Conservation (phyloP, 345 rosid species). For the Eucalyptus brandiana region DNA sequence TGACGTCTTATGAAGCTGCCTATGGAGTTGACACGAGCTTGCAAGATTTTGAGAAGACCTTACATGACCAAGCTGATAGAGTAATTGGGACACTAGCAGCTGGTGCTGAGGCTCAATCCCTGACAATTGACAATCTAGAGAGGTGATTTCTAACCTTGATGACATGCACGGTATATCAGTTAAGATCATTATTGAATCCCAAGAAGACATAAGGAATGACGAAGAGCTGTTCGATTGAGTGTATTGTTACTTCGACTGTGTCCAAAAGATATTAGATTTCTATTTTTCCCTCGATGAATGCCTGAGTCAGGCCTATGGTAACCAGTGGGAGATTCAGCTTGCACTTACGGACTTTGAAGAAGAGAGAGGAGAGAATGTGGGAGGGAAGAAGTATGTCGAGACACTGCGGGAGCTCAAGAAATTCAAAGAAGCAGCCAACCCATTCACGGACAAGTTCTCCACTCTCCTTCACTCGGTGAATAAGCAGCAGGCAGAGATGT, state of each 20-base stretch:
- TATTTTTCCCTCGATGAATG: constrained; percentile 52
- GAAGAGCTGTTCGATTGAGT: constrained; percentile 44
- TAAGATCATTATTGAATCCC: no score
- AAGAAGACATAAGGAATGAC: no score
- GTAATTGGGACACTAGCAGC: no score
- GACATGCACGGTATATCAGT: no score
- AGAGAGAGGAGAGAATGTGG: constrained; percentile 12
- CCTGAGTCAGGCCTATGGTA: constrained; percentile 48
- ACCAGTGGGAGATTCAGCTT: constrained; percentile 43
- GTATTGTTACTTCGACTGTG: constrained; percentile 48
- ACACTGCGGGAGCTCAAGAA: constrained; percentile 50
- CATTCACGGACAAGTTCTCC: constrained; percentile 57
- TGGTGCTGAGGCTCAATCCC: no score
- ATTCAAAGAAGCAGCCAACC: constrained; percentile 54
- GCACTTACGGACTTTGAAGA: constrained; percentile 53
- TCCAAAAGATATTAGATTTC: constrained; percentile 45
- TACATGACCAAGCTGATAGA: no score
- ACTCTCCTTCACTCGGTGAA: constrained; percentile 21
- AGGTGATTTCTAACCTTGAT: no score
- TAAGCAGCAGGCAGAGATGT: constrained; percentile 33
- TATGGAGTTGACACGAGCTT: no score
- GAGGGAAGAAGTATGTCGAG: constrained; percentile 19
- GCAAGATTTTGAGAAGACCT: no score
- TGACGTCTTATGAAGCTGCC: no score
- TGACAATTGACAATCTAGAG: no score